These are phyloP conservation scores for Helotiales sp. DNA, from an alignment of 2,329 filamentous ascomycete genomes.

Conservation along the genomic window DNA sequence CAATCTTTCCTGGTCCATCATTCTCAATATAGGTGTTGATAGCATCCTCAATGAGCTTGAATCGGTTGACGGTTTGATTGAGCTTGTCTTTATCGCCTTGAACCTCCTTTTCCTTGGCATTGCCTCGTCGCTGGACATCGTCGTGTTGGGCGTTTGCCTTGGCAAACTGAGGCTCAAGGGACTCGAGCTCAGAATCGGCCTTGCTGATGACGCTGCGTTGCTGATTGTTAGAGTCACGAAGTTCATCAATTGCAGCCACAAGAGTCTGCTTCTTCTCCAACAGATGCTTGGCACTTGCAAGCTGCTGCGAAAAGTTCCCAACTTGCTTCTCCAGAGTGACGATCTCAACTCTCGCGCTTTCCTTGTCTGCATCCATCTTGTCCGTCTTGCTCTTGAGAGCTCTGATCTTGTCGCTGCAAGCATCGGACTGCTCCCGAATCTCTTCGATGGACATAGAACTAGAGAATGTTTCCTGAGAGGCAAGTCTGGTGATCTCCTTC, in stretches of 20 bases:
- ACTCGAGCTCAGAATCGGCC: conserved; percentile 74
- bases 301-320: conserved; percentile 74
- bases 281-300: conserved; percentile 72
- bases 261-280: conserved; percentile 81
- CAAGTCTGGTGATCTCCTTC: conserved; percentile 74
- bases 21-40: conserved; percentile 80
- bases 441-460: conserved; percentile 76
- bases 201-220: conserved; percentile 72
- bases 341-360: conserved; percentile 71
- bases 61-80: conserved; percentile 74
- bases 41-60: conserved; percentile 75
- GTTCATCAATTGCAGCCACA: conserved; percentile 71
- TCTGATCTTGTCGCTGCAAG: conserved; percentile 69
- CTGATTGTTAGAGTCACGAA: conserved; percentile 69
- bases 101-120: conserved; percentile 73
- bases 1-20: conserved; percentile 74
- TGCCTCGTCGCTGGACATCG: conserved; percentile 74
- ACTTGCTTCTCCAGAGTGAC: conserved; percentile 76
- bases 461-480: conserved; percentile 74
- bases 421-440: conserved; percentile 77
- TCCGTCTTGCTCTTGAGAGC: conserved; percentile 65
- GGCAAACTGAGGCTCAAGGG: conserved; percentile 75
- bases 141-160: conserved; percentile 79
- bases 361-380: conserved; percentile 71
- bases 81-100: conserved; percentile 74